A percentile compares a stretch with the other conserved stretches of the same genome.
These are phyloP conservation scores for Ascochyta rabiei DNA, from an alignment of 2,329 filamentous ascomycete genomes.

Conservation along the genomic window DNA sequence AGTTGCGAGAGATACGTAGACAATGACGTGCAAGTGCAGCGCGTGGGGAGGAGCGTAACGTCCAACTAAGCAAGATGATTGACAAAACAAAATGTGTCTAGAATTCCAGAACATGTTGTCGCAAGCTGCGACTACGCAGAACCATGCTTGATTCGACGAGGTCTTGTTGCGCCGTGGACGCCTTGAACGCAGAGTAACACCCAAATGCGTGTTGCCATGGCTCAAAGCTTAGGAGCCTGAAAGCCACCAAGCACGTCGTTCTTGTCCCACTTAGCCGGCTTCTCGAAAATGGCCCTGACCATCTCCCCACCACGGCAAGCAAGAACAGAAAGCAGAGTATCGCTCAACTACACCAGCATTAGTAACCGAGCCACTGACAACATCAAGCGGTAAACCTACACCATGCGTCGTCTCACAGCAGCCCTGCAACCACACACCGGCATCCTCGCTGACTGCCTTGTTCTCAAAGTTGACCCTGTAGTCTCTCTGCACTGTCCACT, in stretches of 20 bases:
- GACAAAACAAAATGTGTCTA: neutral
- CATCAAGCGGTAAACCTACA: conserved; percentile 60
- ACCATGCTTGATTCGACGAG: neutral
- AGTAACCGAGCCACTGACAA: neutral
- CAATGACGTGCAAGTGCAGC: neutral
- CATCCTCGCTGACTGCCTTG: conserved; percentile 70
- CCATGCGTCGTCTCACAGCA: conserved; percentile 94
- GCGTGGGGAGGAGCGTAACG: neutral
- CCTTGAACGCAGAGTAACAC: neutral
- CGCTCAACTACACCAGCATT: conserved; percentile 65
- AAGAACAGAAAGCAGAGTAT: conserved; percentile 80
- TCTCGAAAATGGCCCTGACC: conserved; percentile 73
- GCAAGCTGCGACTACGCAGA: neutral
- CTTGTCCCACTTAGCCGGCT: conserved; percentile 34
- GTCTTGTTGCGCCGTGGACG: neutral
- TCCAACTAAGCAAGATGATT: neutral
- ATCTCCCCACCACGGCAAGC: conserved; percentile 78
- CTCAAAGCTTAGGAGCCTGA: conserved; percentile 18
- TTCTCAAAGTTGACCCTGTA: conserved; percentile 77
- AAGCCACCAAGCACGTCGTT: conserved; percentile 34
- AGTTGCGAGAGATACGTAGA: neutral
- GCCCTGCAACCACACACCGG: conserved; percentile 90
- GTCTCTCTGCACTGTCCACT: conserved; percentile 74
- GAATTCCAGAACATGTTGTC: neutral
- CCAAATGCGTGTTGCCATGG: neutral